These are phyloP conservation scores for Pseudoneurospora amorphoporcata DNA, from an alignment of 495 filamentous ascomycete species.

Conservation along the genomic window DNA sequence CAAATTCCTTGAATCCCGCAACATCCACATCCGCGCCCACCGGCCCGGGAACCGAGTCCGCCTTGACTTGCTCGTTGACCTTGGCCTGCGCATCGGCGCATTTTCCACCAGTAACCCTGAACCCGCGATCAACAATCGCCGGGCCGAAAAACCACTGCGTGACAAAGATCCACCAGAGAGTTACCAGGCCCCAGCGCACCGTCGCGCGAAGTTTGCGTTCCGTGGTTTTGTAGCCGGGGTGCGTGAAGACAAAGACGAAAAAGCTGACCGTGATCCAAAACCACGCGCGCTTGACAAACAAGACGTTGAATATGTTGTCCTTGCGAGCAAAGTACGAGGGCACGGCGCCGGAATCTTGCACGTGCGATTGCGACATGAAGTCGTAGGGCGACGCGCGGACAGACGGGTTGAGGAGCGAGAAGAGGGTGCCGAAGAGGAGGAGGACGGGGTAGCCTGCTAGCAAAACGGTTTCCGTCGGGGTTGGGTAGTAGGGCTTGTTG, in stretches of 20 bases:
- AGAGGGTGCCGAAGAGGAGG: slow-evolving; percentile 69
- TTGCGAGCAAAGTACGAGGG: slow-evolving; percentile 91
- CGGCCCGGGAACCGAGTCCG: background rate
- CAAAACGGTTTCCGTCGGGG: slow-evolving; percentile 49
- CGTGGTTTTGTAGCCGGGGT: slow-evolving; percentile 35
- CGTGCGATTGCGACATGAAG: slow-evolving; percentile 43
- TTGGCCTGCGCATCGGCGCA: slow-evolving; percentile 46
- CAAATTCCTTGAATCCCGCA: slow-evolving; percentile 35
- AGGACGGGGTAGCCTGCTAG: slow-evolving; percentile 63
- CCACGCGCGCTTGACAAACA: slow-evolving; percentile 95
- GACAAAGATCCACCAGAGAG: slow-evolving; percentile 61
- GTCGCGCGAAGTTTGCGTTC: background rate
- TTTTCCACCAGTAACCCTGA: slow-evolving; percentile 68
- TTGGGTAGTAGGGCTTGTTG: slow-evolving; percentile 46
- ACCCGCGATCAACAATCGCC: slow-evolving; percentile 76
- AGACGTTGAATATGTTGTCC: slow-evolving; percentile 75
- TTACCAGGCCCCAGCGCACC: slow-evolving; percentile 56
- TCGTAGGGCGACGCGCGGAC: slow-evolving; percentile 51
- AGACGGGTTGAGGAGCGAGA: slow-evolving; percentile 64
- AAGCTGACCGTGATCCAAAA: slow-evolving; percentile 70
- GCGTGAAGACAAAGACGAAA: slow-evolving; percentile 47
- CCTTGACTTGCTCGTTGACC: slow-evolving; percentile 11
- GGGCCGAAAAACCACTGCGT: slow-evolving; percentile 98
- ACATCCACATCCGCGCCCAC: background rate
- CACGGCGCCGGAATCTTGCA: slow-evolving; percentile 34